phyloP scores from a whole-genome alignment of 139 green algal genomes.

The Zygnema circumcarinatum region DNA sequence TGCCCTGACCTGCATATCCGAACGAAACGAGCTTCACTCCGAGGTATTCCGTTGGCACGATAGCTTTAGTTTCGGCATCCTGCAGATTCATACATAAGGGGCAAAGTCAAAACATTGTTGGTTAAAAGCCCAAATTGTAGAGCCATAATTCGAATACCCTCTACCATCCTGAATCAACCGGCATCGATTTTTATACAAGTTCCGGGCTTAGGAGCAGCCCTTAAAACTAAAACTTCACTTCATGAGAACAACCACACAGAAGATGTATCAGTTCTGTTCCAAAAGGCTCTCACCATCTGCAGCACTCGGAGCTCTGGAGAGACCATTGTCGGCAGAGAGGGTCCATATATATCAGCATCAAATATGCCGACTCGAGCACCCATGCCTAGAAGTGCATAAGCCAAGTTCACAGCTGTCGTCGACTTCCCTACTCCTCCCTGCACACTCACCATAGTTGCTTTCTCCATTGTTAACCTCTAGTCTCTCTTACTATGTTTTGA shows the following conservation, averaged over 20 bases:
- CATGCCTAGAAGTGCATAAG: constrained; percentile 94
- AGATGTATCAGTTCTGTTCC: too few species aligned
- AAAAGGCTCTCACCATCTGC: constrained; percentile 68
- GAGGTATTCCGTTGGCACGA: constrained; percentile 89
- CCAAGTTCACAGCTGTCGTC: constrained; percentile 94
- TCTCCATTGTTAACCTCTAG: too few species aligned
- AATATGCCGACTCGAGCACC: constrained; percentile 93
- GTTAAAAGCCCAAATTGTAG: too few species aligned
- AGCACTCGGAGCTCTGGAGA: constrained; percentile 70
- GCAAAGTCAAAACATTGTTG: too few species aligned
- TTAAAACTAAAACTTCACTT: too few species aligned
- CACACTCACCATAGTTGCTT: not conserved
- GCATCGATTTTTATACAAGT: too few species aligned
- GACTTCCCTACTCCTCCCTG: constrained; percentile 93
- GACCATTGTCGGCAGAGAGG: constrained; percentile 95
- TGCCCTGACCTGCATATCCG: constrained; percentile 94
- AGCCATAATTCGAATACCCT: too few species aligned
- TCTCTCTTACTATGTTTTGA: too few species aligned
- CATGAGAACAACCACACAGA: too few species aligned
- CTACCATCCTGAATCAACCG: too few species aligned
- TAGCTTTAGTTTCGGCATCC: constrained; percentile 64
- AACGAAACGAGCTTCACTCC: constrained; percentile 98
- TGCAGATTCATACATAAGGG: not conserved
- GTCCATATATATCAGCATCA: constrained; percentile 97
- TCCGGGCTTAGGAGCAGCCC: too few species aligned